Conservation (phyloP, 495 filamentous ascomycete genomes). For the Penicillium cataractarum region DNA sequence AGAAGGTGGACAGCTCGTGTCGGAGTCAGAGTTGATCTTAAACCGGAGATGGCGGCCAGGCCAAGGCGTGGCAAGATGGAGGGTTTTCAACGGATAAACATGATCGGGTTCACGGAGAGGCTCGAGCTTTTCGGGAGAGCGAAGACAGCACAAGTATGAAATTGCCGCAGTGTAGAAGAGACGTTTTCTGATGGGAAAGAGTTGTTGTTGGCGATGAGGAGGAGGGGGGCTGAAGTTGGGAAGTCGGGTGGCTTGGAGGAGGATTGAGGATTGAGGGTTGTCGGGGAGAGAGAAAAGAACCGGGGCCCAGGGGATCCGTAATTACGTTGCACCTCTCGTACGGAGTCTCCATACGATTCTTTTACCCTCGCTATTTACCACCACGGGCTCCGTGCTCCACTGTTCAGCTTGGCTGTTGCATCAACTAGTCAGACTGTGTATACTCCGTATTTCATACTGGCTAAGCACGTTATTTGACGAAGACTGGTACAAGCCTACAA, state of each 20-base stretch:
- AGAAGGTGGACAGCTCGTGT: conserved; percentile 6
- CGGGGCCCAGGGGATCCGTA: conserved; percentile 18
- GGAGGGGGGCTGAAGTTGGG: background rate
- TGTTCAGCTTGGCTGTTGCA: conserved; percentile 12
- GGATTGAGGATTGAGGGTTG: conserved; percentile 15
- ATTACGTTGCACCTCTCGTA: conserved; percentile 12
- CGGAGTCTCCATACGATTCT: too few species aligned
- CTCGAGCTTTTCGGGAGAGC: conserved; percentile 5
- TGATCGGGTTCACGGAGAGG: conserved; percentile 11
- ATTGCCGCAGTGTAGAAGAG: conserved; percentile 14
- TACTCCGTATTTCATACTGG: background rate
- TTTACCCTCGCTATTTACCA: background rate
- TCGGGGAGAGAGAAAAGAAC: conserved; percentile 23
- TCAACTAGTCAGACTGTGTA: background rate
- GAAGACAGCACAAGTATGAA: conserved; percentile 2
- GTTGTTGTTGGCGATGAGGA: background rate
- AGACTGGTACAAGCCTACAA: background rate
- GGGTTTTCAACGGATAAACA: conserved; percentile 26
- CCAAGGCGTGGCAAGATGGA: conserved; percentile 17
- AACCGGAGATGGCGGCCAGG: conserved; percentile 9
- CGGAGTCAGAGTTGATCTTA: conserved; percentile 7
- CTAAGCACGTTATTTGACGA: background rate
- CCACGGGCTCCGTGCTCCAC: conserved; percentile 16
- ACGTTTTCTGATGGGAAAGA: background rate
- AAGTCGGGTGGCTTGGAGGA: conserved; percentile 6